Conservation (phyloP, 345 rosid species). For the Viola odorata region DNA sequence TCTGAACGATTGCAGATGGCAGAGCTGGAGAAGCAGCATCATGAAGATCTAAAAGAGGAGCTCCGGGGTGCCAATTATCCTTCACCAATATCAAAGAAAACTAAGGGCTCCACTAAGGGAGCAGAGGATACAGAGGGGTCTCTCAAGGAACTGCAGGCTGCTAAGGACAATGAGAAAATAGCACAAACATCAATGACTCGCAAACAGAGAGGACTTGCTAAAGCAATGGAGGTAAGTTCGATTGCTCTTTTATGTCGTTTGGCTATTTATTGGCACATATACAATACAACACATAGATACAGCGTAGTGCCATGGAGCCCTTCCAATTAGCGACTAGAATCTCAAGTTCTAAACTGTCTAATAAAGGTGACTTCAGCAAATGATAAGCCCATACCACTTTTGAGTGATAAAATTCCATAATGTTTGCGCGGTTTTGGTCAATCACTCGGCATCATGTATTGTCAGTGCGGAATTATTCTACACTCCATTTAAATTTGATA, state of each 20-base stretch:
- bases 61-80: slow-evolving; percentile 29
- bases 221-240: slow-evolving; percentile 60
- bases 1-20: slow-evolving; percentile 50
- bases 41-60: slow-evolving; percentile 69
- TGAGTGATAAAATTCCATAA: no score
- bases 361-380: no score
- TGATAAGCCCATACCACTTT: no score
- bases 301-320: background rate
- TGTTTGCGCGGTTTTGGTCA: no score
- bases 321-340: no score
- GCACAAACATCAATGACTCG: slow-evolving; percentile 47
- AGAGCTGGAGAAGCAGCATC: slow-evolving; percentile 71
- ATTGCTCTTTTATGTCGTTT: background rate
- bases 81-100: slow-evolving; percentile 20
- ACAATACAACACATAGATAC: no score
- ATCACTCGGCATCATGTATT: no score
- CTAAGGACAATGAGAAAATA: slow-evolving; percentile 36
- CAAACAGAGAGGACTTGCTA: slow-evolving; percentile 52
- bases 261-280: background rate
- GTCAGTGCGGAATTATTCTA: no score
- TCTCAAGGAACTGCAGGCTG: slow-evolving; percentile 34
- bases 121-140: slow-evolving; percentile 32
- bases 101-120: slow-evolving; percentile 20
- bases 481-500: no score
- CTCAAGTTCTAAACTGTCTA: no score